These are phyloP conservation scores for Paracoccidioides brasiliensis DNA, from an alignment of 2,329 filamentous ascomycete genomes.

Conservation along the genomic window DNA sequence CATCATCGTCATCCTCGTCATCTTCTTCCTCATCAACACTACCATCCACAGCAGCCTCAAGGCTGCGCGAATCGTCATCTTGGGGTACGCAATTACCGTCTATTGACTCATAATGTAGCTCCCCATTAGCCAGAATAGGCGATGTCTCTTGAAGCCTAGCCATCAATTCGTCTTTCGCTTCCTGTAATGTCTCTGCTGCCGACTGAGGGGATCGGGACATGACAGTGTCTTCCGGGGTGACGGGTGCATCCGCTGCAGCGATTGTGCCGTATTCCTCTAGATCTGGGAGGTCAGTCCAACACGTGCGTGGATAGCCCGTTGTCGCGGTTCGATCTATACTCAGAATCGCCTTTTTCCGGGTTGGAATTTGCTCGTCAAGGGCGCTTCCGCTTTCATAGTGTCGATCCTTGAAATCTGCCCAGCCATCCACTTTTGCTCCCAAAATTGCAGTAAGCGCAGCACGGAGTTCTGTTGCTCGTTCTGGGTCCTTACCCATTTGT, in stretches of 20 bases:
- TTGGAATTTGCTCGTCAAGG: conserved; percentile 14
- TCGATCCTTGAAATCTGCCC: conserved; percentile 27
- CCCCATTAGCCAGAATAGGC: conserved; percentile 27
- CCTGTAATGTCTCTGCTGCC: conserved; percentile 37
- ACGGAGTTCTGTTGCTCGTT: conserved; percentile 33
- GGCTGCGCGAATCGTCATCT: conserved; percentile 31
- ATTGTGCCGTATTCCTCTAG: conserved; percentile 29
- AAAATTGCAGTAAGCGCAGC: conserved; percentile 32
- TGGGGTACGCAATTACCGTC: conserved; percentile 29
- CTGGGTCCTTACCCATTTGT: conserved; percentile 34
- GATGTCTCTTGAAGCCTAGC: conserved; percentile 35
- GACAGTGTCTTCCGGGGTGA: conserved; percentile 33
- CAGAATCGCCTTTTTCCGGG: conserved; percentile 29
- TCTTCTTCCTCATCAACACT: conserved; percentile 37
- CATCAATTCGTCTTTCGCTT: conserved; percentile 40
- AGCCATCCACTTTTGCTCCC: conserved; percentile 33
- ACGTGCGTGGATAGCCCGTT: conserved; percentile 28
- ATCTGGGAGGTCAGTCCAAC: conserved; percentile 34
- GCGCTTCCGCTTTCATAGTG: conserved; percentile 4
- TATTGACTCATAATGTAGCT: conserved; percentile 29
- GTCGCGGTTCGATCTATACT: conserved; percentile 30
- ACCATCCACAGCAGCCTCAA: conserved; percentile 31
- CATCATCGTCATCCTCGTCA: conserved; percentile 40
- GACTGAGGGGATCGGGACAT: conserved; percentile 36
- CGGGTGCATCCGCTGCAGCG: conserved; percentile 24